These are phyloP conservation scores for Pecoramyces ruminantium DNA, from an alignment of 192 early-diverging fungal species.

Conservation along the genomic window DNA sequence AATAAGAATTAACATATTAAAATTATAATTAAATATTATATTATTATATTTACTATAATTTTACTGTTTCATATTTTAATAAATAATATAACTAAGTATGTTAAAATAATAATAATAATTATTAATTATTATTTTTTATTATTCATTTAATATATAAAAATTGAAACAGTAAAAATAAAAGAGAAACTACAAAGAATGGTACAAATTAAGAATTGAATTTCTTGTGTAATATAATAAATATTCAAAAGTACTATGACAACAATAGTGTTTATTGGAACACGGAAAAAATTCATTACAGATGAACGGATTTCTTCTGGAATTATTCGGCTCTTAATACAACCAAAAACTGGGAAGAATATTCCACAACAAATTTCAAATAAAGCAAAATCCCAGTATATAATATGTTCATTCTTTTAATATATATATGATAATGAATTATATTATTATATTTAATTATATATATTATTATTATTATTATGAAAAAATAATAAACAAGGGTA, in stretches of 20 bases:
- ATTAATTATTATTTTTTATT: too few relatives aligned
- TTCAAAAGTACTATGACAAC: constrained; percentile 21
- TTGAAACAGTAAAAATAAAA: not conserved
- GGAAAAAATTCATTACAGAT: constrained; percentile 33
- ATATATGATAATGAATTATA: too few relatives aligned
- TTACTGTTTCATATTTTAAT: too few relatives aligned
- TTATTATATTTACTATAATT: too few relatives aligned
- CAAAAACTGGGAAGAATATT: constrained; percentile 31
- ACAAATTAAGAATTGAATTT: constrained; percentile 30
- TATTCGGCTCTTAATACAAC: constrained; percentile 23
- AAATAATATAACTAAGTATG: too few relatives aligned
- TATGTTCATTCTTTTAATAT: constrained; percentile 6
- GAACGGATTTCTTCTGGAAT: constrained; percentile 38
- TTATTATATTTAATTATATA: too few relatives aligned
- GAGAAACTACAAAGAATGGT: not conserved
- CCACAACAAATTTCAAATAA: constrained; percentile 36
- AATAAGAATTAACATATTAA: too few relatives aligned
- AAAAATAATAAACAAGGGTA: too few relatives aligned
- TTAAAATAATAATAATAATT: too few relatives aligned
- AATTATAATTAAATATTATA: too few relatives aligned
- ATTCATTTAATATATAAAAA: too few relatives aligned
- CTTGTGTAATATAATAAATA: constrained; percentile 14
- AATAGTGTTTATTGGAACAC: constrained; percentile 41
- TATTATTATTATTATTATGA: too few relatives aligned
- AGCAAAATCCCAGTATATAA: constrained; percentile 21